A percentile compares a stretch with the other conserved stretches of the same genome.
These are phyloP conservation scores for Polytolypa hystricis DNA, from an alignment of 2,329 filamentous ascomycete genomes.

Conservation along the genomic window DNA sequence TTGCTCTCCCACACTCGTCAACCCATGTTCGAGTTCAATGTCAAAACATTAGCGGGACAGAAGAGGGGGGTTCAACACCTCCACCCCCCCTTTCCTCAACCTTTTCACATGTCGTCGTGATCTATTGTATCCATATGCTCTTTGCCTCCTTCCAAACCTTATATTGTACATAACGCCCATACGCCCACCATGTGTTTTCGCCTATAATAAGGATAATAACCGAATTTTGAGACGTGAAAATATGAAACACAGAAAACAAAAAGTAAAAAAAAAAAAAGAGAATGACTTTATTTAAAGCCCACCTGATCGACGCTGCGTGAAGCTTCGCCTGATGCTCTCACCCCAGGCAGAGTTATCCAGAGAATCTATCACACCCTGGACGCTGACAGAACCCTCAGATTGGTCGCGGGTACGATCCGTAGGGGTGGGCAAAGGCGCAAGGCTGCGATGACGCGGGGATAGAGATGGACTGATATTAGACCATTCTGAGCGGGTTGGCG, in stretches of 20 bases:
- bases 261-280: not conserved
- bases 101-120: too few species aligned
- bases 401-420: slow-evolving; percentile 32
- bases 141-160: too few species aligned
- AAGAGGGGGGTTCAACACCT: too few species aligned
- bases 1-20: too few species aligned
- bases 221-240: too few species aligned
- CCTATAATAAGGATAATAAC: too few species aligned
- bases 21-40: too few species aligned
- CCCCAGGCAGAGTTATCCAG: slow-evolving; percentile 88
- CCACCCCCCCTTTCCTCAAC: too few species aligned
- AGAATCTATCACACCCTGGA: slow-evolving; percentile 69
- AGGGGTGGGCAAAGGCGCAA: slow-evolving; percentile 5
- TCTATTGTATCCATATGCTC: too few species aligned
- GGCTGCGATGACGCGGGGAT: slow-evolving; percentile 19
- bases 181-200: too few species aligned
- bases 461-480: slow-evolving; percentile 43
- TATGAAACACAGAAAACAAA: not conserved
- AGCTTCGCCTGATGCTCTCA: slow-evolving; percentile 79
- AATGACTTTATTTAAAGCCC: slow-evolving; percentile 1
- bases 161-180: too few species aligned
- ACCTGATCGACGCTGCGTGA: slow-evolving; percentile 51
- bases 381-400: slow-evolving; percentile 58
- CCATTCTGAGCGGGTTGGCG: slow-evolving; percentile 35
- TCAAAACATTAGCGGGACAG: too few species aligned